Evolutionary conservation across 2,329 filamentous ascomycete genomes (phyloP), one percentile per base, ranked within the genome.

Genomic region (Monosporascus sp.): DNA sequence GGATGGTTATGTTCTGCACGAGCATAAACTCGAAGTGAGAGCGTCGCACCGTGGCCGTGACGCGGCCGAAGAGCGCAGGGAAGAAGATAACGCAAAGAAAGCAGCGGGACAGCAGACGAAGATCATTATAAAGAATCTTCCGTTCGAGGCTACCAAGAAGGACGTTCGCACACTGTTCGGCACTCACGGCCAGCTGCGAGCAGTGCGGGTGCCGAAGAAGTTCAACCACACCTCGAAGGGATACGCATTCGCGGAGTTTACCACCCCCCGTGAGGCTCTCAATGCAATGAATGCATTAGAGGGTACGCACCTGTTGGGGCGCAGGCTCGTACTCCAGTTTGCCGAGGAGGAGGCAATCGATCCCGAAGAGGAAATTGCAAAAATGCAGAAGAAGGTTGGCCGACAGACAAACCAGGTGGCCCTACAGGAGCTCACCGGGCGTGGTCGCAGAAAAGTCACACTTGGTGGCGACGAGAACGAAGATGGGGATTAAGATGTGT

Each of bases 61-160:
- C 73, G 90, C 90, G 18, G 92, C 89, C 2, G 90, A 96, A 68
- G 89, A 96, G 72, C 83, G 89, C 60, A 85, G 88, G 59, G 87
- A 87, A 61, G 87, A 93, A 60, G 91, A 97, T 66, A 84, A 82
- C 59, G 85, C 87, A 49, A 95, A 91, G 78, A 95, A 93, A 72
- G 74, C 82, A 49, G 85, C 89, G 24, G 82, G 81, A 17, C 83
- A 86, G 67, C 82, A 85, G 61, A 97, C 92, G 48, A 97, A 97
- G 80, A 88, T 99, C 67, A 87, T 97, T 72, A 88, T 99, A 77
- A 99, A 97, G 79, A 99, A 99, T 76, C 76, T 99, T 72, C 93
- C 94, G 20, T 99, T 99, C 76, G 90, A 97, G 75, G 88, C 89
- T 48, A 88, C 86, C 51, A 97, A 96, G 77, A 94, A 95, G 71